Conservation (phyloP, 441 rosid species). For the Macaranga tanarius region DNA sequence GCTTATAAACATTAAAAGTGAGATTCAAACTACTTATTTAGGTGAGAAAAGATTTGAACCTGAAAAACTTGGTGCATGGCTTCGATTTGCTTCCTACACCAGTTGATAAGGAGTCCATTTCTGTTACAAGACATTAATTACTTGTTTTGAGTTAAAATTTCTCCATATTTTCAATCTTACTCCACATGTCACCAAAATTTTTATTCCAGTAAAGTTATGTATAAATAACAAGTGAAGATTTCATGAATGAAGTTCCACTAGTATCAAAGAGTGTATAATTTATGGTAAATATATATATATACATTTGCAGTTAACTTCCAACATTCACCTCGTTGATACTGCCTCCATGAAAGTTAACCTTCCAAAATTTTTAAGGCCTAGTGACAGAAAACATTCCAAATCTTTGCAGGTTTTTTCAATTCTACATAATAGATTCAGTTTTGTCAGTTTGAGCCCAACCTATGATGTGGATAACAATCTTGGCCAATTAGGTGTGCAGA, state of each 20-base stretch:
- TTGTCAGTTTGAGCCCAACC: neutral
- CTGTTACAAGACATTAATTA: constrained; percentile 82
- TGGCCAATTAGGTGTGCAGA: no score
- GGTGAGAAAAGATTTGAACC: constrained; percentile 52
- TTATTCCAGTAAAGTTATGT: neutral
- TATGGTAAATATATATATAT: neutral
- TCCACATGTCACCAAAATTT: constrained; percentile 17
- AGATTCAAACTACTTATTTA: constrained; percentile 28
- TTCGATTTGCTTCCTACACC: constrained; percentile 76
- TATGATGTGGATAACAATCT: no score
- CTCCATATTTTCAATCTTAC: constrained; percentile 30
- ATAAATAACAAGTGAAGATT: neutral
- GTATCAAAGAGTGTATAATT: neutral
- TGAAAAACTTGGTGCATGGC: constrained; percentile 77
- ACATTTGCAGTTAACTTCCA: neutral
- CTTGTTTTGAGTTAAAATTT: constrained; percentile 49
- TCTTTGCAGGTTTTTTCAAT: neutral
- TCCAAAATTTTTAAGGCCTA: neutral
- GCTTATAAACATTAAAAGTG: constrained; percentile 23
- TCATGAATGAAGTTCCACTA: neutral
- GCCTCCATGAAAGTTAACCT: neutral
- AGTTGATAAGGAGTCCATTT: constrained; percentile 51
- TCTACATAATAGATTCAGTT: neutral
- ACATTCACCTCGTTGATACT: neutral
- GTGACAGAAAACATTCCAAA: neutral